Base-by-base conservation (phyloP, 2,329 filamentous ascomycete genomes). In the Cercospora sesami region DNA sequence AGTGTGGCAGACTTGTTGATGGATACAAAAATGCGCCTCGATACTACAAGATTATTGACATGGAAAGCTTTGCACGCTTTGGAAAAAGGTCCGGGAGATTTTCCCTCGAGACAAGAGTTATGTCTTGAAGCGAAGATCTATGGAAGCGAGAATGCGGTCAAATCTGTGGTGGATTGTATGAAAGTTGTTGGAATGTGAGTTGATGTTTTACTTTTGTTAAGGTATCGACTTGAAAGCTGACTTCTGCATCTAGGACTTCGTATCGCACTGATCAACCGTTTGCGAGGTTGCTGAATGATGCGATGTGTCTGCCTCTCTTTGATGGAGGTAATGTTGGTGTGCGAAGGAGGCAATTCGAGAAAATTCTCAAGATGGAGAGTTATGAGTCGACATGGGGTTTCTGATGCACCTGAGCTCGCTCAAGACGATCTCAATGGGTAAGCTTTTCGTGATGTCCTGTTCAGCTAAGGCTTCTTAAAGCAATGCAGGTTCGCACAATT, bases 241-340 rank as follows among this genome's bases (percentile, higher is more conserved):
- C 21, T 36, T 77, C 74, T 5, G 77, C 39, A 53, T 66, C 64
- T 30, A 77, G 73, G 72, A 75, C 71, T 10, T 74, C 83, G 0
- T 85, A 85, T 68, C 77, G 79, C 23, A 74, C 74, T 5, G 77
- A 79, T 30, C 77, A 80, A 67, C 81, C 80, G 1, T 86, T 85
- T 69, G 73, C 79, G 1, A 77, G 79, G 26, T 71, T 85, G 12
- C 72, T 85, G 28, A 82, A 82, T 39, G 80, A 81, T 68, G 84
- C 82, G 0, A 78, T 83, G 68, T 81, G 79, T 4, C 67, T 86
- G 61, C 83, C 83, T 3, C 81, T 83, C 26, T 86, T 86, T 65
- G 85, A 86, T 67, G 84, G 84, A 0, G 85, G 85, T 0, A 87
- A 87, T 73, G 79, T 86, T 10, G 85, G 85, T 0, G 81, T 86